A percentile compares a stretch with the other conserved stretches of the same genome.
phyloP scores from a whole-genome alignment of 257 asterid species.

The Nicotiana otophora region DNA sequence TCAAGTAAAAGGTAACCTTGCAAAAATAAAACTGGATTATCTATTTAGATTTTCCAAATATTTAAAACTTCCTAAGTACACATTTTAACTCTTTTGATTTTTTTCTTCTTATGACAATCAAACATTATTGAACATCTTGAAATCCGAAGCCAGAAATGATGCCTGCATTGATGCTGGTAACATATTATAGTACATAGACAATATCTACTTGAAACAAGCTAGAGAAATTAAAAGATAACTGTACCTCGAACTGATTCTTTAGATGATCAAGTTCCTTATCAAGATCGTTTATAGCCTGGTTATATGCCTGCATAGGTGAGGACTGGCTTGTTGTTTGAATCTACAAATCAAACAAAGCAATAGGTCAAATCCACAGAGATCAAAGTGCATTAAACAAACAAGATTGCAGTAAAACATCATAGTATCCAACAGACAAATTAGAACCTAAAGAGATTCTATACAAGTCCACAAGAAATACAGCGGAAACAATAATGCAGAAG shows the following conservation, averaged over 20 bases:
- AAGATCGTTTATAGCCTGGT: conserved; percentile 92
- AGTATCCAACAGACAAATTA: background rate
- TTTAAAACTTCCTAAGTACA: background rate
- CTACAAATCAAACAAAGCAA: conserved; percentile 35
- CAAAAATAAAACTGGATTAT: background rate
- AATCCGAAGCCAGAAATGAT: background rate
- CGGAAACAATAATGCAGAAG: background rate
- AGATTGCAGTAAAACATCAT: background rate
- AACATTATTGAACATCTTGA: background rate
- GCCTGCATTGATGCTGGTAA: background rate
- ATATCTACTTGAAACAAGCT: background rate
- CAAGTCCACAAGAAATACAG: background rate
- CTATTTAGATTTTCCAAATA: background rate
- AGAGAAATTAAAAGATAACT: background rate
- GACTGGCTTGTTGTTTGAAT: conserved; percentile 93
- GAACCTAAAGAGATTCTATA: background rate
- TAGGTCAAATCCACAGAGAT: background rate
- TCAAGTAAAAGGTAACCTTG: background rate
- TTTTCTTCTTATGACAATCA: background rate
- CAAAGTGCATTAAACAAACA: background rate
- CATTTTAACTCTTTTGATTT: background rate
- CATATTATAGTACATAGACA: background rate
- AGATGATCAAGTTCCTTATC: conserved; percentile 91
- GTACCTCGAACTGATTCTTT: conserved; percentile 76
- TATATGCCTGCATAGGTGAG: conserved; percentile 98